These are phyloP conservation scores for Schwanniomyces etchellsii DNA, from an alignment of 1,139 yeast species.

Conservation along the genomic window DNA sequence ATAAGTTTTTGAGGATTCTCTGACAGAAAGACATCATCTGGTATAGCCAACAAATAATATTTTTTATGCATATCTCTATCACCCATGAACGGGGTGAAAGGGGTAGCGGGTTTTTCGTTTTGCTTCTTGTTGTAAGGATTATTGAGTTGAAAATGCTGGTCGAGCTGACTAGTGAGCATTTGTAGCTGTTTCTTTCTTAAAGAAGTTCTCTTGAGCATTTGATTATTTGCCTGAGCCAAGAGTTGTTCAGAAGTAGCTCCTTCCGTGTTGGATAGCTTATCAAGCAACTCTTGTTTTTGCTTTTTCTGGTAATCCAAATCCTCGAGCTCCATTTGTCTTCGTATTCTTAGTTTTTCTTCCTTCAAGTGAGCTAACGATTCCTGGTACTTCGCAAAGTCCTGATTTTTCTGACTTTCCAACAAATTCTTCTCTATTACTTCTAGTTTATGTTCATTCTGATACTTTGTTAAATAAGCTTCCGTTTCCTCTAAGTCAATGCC, in stretches of 20 bases:
- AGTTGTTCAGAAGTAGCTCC: conserved; percentile 49
- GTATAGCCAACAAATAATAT: conserved; percentile 33
- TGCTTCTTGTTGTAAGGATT: conserved; percentile 20
- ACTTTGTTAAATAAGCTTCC: conserved; percentile 60
- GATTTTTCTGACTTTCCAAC: conserved; percentile 67
- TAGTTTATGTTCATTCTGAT: conserved; percentile 72
- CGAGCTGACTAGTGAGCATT: conserved; percentile 50
- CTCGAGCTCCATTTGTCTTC: conserved; percentile 67
- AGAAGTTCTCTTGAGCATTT: conserved; percentile 54
- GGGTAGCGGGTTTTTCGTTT: conserved; percentile 33
- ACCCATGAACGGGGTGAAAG: conserved; percentile 93
- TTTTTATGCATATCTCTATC: conserved; percentile 57
- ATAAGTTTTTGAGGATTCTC: conserved; percentile 2
- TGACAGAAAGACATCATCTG: conserved; percentile 56
- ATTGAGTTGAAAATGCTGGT: conserved; percentile 30
- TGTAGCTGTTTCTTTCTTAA: conserved; percentile 64
- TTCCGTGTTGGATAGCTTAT: conserved; percentile 44
- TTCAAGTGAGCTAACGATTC: conserved; percentile 52
- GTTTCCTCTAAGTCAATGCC: conserved; percentile 68
- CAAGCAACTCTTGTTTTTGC: conserved; percentile 65
- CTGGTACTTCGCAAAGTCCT: conserved; percentile 56
- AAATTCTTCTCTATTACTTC: conserved; percentile 58
- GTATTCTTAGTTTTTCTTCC: conserved; percentile 57
- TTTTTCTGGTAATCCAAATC: conserved; percentile 50
- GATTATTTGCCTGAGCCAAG: conserved; percentile 34